phyloP scores from a whole-genome alignment of 2,329 filamentous ascomycete genomes.

The Chalara sp. region DNA sequence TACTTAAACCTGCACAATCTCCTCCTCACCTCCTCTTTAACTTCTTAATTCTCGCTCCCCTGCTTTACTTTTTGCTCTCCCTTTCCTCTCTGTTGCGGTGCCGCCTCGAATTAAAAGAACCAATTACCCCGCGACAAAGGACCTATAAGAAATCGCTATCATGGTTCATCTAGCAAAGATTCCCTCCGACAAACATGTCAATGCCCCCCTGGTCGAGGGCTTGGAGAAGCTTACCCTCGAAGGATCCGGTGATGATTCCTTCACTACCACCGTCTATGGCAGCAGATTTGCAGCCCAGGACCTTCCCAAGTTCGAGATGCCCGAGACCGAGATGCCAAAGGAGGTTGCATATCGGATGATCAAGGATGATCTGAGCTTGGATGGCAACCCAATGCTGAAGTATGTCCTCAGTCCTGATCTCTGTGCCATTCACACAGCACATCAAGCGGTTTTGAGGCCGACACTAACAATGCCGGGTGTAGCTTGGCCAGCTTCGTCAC shows the following conservation, averaged over 20 bases:
- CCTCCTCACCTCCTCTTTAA: no score
- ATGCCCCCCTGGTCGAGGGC: constrained; percentile 29
- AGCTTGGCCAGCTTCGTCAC: constrained; percentile 91
- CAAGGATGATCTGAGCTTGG: constrained; percentile 86
- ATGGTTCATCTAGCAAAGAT: constrained; percentile 44
- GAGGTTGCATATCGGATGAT: constrained; percentile 96
- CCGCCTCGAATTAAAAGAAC: no score
- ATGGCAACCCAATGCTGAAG: constrained; percentile 86
- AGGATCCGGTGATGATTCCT: constrained; percentile 12
- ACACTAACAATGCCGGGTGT: constrained; percentile 10
- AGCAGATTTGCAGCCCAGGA: constrained; percentile 76
- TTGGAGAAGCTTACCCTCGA: constrained; percentile 40
- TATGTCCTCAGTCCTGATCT: constrained; percentile 30
- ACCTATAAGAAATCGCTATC: constrained; percentile 12
- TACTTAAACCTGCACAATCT: no score
- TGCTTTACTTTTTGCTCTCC: no score
- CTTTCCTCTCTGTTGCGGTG: no score
- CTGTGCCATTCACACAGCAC: not conserved
- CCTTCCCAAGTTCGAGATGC: constrained; percentile 79
- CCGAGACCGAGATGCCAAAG: constrained; percentile 81
- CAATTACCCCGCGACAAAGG: no score
- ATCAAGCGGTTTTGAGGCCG: not conserved
- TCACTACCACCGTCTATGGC: constrained; percentile 61
- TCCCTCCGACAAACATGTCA: constrained; percentile 18
- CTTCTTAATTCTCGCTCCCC: no score